phyloP scores from a whole-genome alignment of 2,329 filamentous ascomycete species.

The Raffaelea albimanens region DNA sequence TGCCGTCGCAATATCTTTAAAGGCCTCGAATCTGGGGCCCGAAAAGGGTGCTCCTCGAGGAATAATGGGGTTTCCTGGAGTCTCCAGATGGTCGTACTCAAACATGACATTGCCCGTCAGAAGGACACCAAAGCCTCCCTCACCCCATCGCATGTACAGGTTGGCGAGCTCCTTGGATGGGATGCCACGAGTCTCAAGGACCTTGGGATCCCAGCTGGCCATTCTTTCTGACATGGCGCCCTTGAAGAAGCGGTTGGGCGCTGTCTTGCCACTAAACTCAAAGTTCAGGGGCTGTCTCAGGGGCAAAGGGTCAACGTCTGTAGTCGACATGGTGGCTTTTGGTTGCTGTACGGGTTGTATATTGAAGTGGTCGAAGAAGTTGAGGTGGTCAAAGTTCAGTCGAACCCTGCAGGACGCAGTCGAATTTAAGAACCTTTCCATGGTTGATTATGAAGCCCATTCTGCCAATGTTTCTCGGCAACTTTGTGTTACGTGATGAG shows the following conservation, averaged over 20 bases:
- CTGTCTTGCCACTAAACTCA: slow-evolving; percentile 41
- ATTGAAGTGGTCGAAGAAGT: too few species aligned
- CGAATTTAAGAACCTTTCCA: too few species aligned
- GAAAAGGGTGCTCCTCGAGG: slow-evolving; percentile 37
- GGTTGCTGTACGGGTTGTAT: too few species aligned
- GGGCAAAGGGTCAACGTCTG: too few species aligned
- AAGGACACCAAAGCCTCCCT: slow-evolving; percentile 29
- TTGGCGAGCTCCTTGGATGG: slow-evolving; percentile 33
- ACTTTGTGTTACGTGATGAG: too few species aligned
- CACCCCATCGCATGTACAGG: slow-evolving; percentile 49
- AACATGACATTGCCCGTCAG: slow-evolving; percentile 33
- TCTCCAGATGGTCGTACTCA: slow-evolving; percentile 49
- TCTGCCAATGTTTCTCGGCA: too few species aligned
- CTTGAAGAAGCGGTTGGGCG: slow-evolving; percentile 58
- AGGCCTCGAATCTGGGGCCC: slow-evolving; percentile 52
- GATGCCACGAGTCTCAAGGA: slow-evolving; percentile 37
- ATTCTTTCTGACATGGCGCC: slow-evolving; percentile 58
- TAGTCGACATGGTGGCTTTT: too few species aligned
- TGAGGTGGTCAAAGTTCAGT: too few species aligned
- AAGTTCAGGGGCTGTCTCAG: slow-evolving; percentile 38
- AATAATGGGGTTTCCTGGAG: slow-evolving; percentile 49
- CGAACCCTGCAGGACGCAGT: too few species aligned
- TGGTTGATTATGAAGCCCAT: too few species aligned
- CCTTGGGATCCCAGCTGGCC: slow-evolving; percentile 47
- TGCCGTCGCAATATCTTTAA: slow-evolving; percentile 43